Base-by-base conservation (phyloP, 208 protist species). In the Leishmania aethiopica region DNA sequence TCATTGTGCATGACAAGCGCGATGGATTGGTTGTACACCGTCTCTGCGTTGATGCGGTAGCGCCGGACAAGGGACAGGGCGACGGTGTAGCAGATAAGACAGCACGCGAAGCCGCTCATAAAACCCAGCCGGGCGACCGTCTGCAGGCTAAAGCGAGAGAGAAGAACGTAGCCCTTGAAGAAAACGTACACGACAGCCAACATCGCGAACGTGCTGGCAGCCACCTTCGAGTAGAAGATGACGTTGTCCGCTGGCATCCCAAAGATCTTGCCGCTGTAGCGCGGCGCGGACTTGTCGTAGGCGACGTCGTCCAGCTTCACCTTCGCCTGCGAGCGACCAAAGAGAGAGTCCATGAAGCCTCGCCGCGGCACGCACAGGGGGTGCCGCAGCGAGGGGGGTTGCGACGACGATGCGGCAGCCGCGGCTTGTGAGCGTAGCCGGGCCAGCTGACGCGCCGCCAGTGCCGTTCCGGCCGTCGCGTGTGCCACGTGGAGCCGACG, bases 1-100 rank as follows among this genome's bases (percentile, higher is more conserved):
- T 91, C 90, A 64, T 97, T 94, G 25, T 81, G 86, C 92, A 96
- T 96, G 37, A 92, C 95, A 37, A 97, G 85, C 45, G 95, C 92
- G 55, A 97, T 97, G 73, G 92, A 94, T 79, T 97, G 95, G 72
- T 97, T 97, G 88, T 97, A 97, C 67, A 97, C 95, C 0, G 93
- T 94, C 66, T 91, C 94, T 1, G 92, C 86, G 79, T 95, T 96
- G 72, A 97, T 97, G 73, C 84, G 86, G 57, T 82, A 83, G n/a
- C 92, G 91, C 4, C 91, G 88, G 42, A 89, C 53, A n/a, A 96
- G 60, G 19, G 85, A 80, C 25, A 97, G 37, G 37, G 80, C 67
- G 11, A 88, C 84, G 0, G 92, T 92, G 88, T 96, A 93, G 55
- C 90, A 82, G 40, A 96, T 79, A 17, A 86, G 73, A 77, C 95